These are phyloP conservation scores for Jatropha podagrica DNA, from an alignment of 441 rosid species.

Conservation along the genomic window DNA sequence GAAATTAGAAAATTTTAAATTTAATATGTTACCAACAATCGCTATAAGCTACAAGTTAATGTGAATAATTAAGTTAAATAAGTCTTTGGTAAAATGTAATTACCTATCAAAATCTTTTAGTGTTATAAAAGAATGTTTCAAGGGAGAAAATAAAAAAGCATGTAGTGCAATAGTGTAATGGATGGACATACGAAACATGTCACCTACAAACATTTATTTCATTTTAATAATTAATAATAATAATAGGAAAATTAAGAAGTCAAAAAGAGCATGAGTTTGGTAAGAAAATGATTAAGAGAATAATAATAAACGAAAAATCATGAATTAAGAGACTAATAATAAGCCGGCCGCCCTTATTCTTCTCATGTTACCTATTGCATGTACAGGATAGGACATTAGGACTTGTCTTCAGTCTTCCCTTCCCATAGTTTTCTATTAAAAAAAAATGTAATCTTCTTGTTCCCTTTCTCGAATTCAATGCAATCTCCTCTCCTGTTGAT, in stretches of 20 bases:
- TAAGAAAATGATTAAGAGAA: not conserved
- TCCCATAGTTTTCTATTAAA: not conserved
- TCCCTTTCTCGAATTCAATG: constrained; percentile 15
- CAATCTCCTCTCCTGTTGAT: not conserved
- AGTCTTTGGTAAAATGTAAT: too few relatives aligned
- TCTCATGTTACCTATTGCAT: constrained; percentile 18
- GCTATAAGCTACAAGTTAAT: too few relatives aligned
- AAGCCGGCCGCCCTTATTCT: constrained; percentile 22
- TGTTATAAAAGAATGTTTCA: too few relatives aligned
- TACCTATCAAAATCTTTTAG: too few relatives aligned
- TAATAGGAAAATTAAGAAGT: not conserved
- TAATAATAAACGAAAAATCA: not conserved
- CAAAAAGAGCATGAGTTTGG: constrained; percentile 18
- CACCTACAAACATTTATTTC: too few relatives aligned
- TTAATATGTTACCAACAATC: too few relatives aligned
- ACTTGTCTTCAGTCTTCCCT: not conserved
- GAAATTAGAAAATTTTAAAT: too few relatives aligned
- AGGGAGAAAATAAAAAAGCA: too few relatives aligned
- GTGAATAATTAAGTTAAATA: too few relatives aligned
- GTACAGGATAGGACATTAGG: constrained; percentile 17
- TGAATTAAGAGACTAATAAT: not conserved
- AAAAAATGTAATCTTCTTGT: constrained; percentile 14
- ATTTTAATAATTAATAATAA: not conserved
- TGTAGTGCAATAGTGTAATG: too few relatives aligned
- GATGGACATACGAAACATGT: too few relatives aligned